Evolutionary conservation across 2,329 filamentous ascomycete genomes (phyloP).

Genomic region (Zarea fungicola): DNA sequence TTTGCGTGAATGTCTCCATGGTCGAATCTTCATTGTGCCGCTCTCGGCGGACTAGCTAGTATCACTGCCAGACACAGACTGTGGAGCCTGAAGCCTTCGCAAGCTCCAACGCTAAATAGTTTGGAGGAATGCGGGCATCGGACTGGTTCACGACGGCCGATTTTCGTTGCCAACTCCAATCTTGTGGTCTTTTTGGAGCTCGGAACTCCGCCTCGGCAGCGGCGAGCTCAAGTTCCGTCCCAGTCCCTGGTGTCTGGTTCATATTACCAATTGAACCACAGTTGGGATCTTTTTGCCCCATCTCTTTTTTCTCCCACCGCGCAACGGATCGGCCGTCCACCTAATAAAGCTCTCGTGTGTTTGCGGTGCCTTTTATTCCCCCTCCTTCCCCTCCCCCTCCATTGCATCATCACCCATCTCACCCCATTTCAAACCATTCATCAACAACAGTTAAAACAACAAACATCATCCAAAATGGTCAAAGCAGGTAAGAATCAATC

Average conservation of each 20-base stretch:
- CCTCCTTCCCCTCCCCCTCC: constrained; percentile 11
- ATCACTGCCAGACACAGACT: no score
- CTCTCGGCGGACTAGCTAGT: no score
- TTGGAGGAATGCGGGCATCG: neutral
- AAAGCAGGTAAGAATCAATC: constrained; percentile 74
- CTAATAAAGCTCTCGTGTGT: constrained; percentile 7
- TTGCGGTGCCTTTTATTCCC: neutral
- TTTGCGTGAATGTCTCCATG: no score
- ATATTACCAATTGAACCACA: neutral
- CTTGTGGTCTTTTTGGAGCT: neutral
- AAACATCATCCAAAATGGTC: constrained; percentile 78
- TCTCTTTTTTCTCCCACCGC: neutral
- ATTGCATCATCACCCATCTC: constrained; percentile 12
- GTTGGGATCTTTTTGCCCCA: neutral
- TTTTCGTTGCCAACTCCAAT: no score
- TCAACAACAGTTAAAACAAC: constrained; percentile 21
- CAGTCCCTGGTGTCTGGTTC: neutral
- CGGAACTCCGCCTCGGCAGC: constrained; percentile 10
- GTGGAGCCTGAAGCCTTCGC: constrained; percentile 6
- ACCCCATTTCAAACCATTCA: constrained; percentile 15
- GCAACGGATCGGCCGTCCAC: no score
- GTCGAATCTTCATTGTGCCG: no score
- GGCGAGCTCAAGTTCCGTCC: constrained; percentile 4
- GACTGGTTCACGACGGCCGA: neutral
- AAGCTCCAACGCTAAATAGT: constrained; percentile 3